phyloP scores from a whole-genome alignment of 176 grass and related monocot species.

The Raddia guianensis region DNA sequence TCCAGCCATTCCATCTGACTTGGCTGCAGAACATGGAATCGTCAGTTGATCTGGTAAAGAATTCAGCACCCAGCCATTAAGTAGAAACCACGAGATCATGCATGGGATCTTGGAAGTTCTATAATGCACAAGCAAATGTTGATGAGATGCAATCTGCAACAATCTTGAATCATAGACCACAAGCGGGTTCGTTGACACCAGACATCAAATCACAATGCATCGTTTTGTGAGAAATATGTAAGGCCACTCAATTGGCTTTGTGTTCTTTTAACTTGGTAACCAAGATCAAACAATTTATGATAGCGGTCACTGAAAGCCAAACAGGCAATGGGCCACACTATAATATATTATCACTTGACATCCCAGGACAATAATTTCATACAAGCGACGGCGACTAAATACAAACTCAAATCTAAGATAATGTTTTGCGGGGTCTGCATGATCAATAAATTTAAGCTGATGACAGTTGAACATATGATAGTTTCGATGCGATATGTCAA shows the following conservation, averaged over 20 bases:
- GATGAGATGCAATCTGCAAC: conserved; percentile 17
- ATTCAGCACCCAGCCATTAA: background rate
- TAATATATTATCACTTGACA: background rate
- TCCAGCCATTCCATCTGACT: background rate
- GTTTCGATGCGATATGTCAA: too few species aligned
- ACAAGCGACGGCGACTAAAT: background rate
- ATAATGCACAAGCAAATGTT: background rate
- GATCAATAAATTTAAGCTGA: background rate
- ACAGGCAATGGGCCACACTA: background rate
- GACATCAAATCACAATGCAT: background rate
- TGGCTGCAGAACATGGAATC: background rate
- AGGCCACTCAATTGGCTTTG: background rate
- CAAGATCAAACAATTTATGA: background rate
- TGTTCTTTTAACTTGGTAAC: background rate
- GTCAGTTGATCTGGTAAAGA: background rate
- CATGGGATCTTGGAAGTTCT: background rate
- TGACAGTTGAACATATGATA: background rate
- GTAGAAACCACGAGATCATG: background rate
- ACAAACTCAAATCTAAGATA: background rate
- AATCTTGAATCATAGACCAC: background rate
- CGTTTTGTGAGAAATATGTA: background rate
- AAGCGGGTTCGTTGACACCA: background rate
- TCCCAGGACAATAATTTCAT: background rate
- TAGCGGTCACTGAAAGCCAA: background rate
- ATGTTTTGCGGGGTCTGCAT: background rate